Conservation (phyloP, 73 alveolate genomes). For the Stentor coeruleus region DNA sequence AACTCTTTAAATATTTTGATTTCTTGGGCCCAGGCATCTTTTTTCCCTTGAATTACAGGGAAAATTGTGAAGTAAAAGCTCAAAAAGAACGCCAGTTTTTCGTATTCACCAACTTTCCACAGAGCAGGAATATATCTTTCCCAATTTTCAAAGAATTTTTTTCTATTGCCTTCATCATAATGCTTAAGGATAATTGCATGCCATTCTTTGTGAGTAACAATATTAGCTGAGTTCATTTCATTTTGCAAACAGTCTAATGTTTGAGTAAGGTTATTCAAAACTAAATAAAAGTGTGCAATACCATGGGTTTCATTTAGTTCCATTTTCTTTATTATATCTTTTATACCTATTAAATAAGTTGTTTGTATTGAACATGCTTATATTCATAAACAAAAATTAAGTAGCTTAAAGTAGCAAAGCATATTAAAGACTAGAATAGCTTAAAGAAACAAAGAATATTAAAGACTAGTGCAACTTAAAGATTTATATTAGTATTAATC, state of each 20-base stretch:
- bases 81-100: conserved; percentile 68
- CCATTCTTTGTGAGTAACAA: conserved; percentile 1
- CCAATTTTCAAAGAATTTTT: conserved; percentile 56
- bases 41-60: conserved; percentile 56
- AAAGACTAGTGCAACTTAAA: too few species aligned
- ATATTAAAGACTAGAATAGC: too few species aligned
- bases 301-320: neutral
- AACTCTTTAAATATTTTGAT: conserved; percentile 70
- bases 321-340: too few species aligned
- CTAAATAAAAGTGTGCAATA: neutral
- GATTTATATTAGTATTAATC: too few species aligned
- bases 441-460: too few species aligned
- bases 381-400: too few species aligned
- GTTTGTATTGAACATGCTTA: too few species aligned
- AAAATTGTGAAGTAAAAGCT: conserved; percentile 72
- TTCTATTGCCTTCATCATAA: conserved; percentile 59
- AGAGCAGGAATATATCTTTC: conserved; percentile 46
- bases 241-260: neutral
- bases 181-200: conserved; percentile 19
- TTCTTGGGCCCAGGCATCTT: conserved; percentile 29
- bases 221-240: neutral
- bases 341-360: too few species aligned
- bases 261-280: neutral
- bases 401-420: too few species aligned
- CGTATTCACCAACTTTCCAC: conserved; percentile 48